These are phyloP conservation scores for Cutaneotrichosporon sp. DNA, from an alignment of 1,284 basidiomycete genomes.

Conservation along the genomic window DNA sequence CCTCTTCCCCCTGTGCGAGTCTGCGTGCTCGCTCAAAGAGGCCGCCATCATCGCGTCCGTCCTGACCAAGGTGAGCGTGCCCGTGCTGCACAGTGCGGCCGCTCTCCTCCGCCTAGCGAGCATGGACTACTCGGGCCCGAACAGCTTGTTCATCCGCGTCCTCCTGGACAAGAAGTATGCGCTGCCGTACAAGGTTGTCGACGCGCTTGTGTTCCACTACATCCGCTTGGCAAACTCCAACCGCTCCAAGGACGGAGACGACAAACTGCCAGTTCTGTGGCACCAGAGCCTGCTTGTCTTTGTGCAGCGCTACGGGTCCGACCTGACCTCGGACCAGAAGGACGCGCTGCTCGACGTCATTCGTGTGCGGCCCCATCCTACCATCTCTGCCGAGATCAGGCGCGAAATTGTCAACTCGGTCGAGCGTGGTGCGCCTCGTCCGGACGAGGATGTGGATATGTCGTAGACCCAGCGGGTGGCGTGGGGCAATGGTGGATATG, in stretches of 20 bases:
- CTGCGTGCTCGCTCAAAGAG: conserved; percentile 86
- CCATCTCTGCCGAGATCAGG: conserved; percentile 85
- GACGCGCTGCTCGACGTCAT: conserved; percentile 93
- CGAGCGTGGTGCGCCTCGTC: conserved; percentile 50
- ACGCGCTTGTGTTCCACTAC: conserved; percentile 96
- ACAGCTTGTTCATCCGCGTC: conserved; percentile 94
- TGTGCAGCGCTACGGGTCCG: conserved; percentile 90
- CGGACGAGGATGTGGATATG: conserved; percentile 46
- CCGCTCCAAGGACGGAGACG: conserved; percentile 57
- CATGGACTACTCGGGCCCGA: conserved; percentile 96
- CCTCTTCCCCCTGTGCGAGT: conserved; percentile 89
- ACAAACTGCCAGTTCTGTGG: conserved; percentile 90
- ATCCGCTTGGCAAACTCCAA: conserved; percentile 89
- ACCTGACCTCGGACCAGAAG: conserved; percentile 95
- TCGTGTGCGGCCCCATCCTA: conserved; percentile 76
- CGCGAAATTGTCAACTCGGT: conserved; percentile 62
- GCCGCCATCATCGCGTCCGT: conserved; percentile 92
- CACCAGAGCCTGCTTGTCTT: conserved; percentile 96
- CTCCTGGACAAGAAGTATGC: conserved; percentile 98
- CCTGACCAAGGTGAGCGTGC: conserved; percentile 84
- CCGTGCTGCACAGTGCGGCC: conserved; percentile 92
- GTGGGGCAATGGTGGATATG: too few relatives aligned
- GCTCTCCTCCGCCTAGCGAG: conserved; percentile 87
- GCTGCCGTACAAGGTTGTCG: conserved; percentile 95
- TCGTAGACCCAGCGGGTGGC: conserved; percentile 11